Conservation (phyloP, 2,329 filamentous ascomycete genomes). For the Elsinoe batatas region DNA sequence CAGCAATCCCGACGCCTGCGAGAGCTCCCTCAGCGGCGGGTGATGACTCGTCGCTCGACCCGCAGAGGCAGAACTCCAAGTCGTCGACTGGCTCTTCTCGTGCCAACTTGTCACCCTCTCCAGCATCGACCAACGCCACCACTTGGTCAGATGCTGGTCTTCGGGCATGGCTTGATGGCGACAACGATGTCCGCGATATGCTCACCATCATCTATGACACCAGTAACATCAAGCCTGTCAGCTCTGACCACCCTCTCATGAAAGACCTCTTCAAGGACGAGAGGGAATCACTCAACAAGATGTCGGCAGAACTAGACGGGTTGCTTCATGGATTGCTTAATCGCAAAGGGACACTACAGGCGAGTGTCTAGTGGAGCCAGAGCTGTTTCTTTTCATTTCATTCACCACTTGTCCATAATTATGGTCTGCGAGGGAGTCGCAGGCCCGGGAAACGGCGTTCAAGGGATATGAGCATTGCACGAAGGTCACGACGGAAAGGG, state of each 20-base stretch:
- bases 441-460: neutral
- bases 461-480: slow-evolving; percentile 1
- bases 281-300: slow-evolving; percentile 73
- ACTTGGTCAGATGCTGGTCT: slow-evolving; percentile 83
- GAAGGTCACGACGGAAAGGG: slow-evolving; percentile 2
- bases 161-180: slow-evolving; percentile 74
- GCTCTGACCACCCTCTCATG: slow-evolving; percentile 76
- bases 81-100: slow-evolving; percentile 3
- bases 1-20: neutral
- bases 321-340: slow-evolving; percentile 12
- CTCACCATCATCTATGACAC: slow-evolving; percentile 90
- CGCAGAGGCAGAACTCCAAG: slow-evolving; percentile 9
- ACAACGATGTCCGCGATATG: slow-evolving; percentile 80
- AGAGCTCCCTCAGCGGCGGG: neutral
- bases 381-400: neutral
- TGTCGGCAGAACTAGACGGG: slow-evolving; percentile 81
- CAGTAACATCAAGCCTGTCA: slow-evolving; percentile 66
- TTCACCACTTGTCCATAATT: neutral
- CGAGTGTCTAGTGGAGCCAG: neutral
- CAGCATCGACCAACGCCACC: slow-evolving; percentile 48
- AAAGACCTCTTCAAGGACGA: slow-evolving; percentile 75
- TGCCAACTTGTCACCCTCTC: slow-evolving; percentile 32
- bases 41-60: slow-evolving; percentile 4
- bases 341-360: slow-evolving; percentile 4
- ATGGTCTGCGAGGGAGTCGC: neutral